Conservation (phyloP, 2,329 filamentous ascomycete species). For the Monilinia fructigena region DNA sequence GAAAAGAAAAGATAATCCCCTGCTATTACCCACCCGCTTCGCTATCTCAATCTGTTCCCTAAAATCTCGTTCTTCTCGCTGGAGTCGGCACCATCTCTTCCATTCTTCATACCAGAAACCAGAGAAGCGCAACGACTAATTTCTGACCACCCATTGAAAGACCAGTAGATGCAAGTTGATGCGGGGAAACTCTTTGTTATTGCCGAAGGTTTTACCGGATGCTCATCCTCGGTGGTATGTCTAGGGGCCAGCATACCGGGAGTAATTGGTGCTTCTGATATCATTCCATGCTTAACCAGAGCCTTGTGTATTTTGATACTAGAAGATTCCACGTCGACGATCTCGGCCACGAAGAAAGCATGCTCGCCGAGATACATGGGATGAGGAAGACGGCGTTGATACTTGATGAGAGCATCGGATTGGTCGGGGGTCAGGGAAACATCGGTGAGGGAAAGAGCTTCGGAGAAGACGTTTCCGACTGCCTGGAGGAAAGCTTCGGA, state of each 20-base stretch:
- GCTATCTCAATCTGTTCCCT: conserved; percentile 26
- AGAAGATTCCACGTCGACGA: conserved; percentile 18
- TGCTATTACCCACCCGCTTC: not conserved
- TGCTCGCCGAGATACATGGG: conserved; percentile 26
- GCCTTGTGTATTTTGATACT: conserved; percentile 28
- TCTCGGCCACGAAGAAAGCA: conserved; percentile 27
- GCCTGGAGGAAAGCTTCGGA: conserved; percentile 27
- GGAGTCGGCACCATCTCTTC: conserved; percentile 31
- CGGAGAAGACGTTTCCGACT: conserved; percentile 29
- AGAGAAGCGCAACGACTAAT: conserved; percentile 37
- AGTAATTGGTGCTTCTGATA: conserved; percentile 22
- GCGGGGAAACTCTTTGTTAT: conserved; percentile 32
- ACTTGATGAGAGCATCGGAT: conserved; percentile 28
- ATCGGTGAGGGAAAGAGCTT: conserved; percentile 29
- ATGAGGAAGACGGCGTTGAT: conserved; percentile 26
- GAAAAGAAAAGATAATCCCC: conserved; percentile 1
- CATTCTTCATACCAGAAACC: conserved; percentile 39
- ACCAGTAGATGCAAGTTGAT: conserved; percentile 28
- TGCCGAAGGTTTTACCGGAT: conserved; percentile 27
- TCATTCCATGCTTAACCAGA: conserved; percentile 26
- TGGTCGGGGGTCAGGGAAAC: conserved; percentile 28
- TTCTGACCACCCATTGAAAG: conserved; percentile 34
- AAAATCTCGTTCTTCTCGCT: conserved; percentile 26
- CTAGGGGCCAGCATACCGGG: conserved; percentile 13
- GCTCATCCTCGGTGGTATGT: conserved; percentile 1